Base-by-base conservation (phyloP, 768 basidiomycete species). In the Auricularia sp. region DNA sequence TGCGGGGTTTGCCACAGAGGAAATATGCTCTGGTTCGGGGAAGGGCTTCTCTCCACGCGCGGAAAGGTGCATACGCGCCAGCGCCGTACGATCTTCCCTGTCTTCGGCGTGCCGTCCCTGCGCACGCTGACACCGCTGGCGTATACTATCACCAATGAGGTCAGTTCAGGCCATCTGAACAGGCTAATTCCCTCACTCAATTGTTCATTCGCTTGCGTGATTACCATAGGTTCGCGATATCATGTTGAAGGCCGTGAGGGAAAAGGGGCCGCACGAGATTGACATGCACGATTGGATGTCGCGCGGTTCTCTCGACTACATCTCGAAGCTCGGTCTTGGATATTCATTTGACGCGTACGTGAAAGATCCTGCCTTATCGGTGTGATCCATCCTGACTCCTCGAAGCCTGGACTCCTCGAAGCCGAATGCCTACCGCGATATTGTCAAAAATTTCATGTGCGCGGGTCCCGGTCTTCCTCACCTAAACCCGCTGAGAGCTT, bases 1-100 rank as follows among this genome's bases (percentile, higher is more conserved):
- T 29, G 29, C 29, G 29, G 29, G 44, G 18, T 18, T 10, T 24
- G 47, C 10, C 11, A 18, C 3, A 83, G 81, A 62, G 76, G 75
- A 1, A 82, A 80, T 68, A 76, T 75, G 64, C 69, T 78, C n/a
- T 76, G 80, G 37, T 82, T 84, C 68, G 82, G 82, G 0, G 77
- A 79, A 2, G 81, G 81, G 1, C 66, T 82, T 35, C 77, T 83
- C 21, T 73, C 75, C 0, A 79, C 78, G 33, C 71, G 77, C 3
- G 77, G 77, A 76, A 29, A 29, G 67, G 39, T 35, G 7, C 34
- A 54, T 44, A 33, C 65, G 67, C 77, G 77, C 69, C 73, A 74
- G 35, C 82, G 83, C 69, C 36, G 76, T 73, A 64, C 79, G 76
- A 73, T 82, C 45, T 77, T 83, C 56, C 78, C 81, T 3, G 76